Percentiles rank a stretch among this genome's conserved stretches.
Evolutionary conservation across 257 asterid species (phyloP).

Genomic region (Salvia rosmarinus): DNA sequence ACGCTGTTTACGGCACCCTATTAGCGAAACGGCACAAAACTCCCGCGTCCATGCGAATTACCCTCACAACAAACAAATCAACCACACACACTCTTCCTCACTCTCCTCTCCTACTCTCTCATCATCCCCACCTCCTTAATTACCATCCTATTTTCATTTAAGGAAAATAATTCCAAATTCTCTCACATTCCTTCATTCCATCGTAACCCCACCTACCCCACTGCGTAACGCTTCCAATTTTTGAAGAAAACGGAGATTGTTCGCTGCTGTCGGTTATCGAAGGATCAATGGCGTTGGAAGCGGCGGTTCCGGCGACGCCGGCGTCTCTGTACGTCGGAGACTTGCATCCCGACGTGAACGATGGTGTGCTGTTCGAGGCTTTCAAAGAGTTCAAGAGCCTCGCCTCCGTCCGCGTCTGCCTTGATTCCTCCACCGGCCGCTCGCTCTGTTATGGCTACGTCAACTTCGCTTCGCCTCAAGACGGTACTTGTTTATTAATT

Average conservation of each 20-base stretch:
- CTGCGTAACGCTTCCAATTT: conserved; percentile 37
- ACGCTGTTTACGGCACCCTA: conserved; percentile 35
- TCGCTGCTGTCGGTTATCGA: background rate
- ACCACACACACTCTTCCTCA: conserved; percentile 28
- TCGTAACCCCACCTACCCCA: conserved; percentile 21
- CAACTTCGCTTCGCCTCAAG: conserved; percentile 51
- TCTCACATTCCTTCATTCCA: conserved; percentile 5
- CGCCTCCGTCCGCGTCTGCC: conserved; percentile 59
- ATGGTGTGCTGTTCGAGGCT: conserved; percentile 42
- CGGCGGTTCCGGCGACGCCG: conserved; percentile 34
- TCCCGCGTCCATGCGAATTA: conserved; percentile 78
- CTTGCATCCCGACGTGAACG: conserved; percentile 53
- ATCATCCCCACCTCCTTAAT: conserved; percentile 14
- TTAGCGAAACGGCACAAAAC: conserved; percentile 52
- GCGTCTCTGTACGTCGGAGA: conserved; percentile 66
- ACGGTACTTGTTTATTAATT: conserved; percentile 37
- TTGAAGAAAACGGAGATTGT: background rate
- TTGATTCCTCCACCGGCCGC: conserved; percentile 53
- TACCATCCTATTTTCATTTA: background rate
- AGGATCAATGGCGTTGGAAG: conserved; percentile 45
- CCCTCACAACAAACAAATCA: conserved; percentile 27
- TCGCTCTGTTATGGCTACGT: conserved; percentile 63
- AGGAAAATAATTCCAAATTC: conserved; percentile 21
- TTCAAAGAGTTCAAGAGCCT: conserved; percentile 51
- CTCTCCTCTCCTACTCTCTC: conserved; percentile 38